A percentile compares a stretch with the other conserved stretches of the same genome.
These are phyloP conservation scores for Apium graveolens DNA, from an alignment of 129 eudicot genomes.

Conservation along the genomic window DNA sequence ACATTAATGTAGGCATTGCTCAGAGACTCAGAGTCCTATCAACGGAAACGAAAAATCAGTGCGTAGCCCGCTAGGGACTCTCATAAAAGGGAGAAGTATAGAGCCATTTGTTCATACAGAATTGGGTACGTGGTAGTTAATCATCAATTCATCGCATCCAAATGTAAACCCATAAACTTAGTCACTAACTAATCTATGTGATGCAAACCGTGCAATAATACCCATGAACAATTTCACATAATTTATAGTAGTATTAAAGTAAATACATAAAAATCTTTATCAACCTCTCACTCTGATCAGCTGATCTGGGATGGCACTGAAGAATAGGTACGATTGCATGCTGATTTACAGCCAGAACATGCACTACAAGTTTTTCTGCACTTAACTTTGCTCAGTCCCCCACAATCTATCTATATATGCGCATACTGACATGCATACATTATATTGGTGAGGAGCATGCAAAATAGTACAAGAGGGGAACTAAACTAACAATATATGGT, in stretches of 20 bases:
- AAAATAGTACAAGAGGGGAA: slow-evolving; percentile 5
- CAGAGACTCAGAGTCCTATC: too few species aligned
- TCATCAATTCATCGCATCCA: too few species aligned
- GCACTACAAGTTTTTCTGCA: background rate
- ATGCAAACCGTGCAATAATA: background rate
- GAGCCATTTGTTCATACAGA: too few species aligned
- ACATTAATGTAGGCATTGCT: too few species aligned
- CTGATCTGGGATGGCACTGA: slow-evolving; percentile 5
- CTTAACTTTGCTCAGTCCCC: background rate
- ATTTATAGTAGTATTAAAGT: background rate
- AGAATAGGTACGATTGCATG: background rate
- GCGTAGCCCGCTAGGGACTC: too few species aligned
- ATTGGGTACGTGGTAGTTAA: too few species aligned
- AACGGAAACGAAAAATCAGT: too few species aligned
- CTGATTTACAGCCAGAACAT: background rate
- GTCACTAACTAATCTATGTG: too few species aligned
- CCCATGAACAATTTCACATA: background rate
- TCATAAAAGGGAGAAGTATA: too few species aligned
- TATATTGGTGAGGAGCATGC: background rate
- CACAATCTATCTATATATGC: background rate
- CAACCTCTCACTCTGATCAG: background rate
- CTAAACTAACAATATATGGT: background rate
- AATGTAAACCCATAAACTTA: too few species aligned
- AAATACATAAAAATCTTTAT: background rate
- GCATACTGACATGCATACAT: background rate